phyloP scores from a whole-genome alignment of 805 yeast genomes.

The Pichia deserticola region DNA sequence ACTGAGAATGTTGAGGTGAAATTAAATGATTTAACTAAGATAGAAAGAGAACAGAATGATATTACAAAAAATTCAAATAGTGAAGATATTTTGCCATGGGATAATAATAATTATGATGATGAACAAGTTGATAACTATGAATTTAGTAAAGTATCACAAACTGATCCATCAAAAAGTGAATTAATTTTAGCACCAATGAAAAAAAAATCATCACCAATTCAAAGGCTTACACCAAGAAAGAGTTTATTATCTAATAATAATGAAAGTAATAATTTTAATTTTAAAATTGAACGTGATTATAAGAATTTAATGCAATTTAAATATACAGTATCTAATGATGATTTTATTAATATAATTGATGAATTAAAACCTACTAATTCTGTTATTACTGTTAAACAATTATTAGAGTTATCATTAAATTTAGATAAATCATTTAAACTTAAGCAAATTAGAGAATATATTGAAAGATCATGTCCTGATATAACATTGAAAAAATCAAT shows the following conservation, averaged over 20 bases:
- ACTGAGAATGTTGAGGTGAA: too few relatives aligned
- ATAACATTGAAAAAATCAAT: conserved; percentile 3
- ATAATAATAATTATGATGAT: not conserved
- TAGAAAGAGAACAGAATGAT: too few relatives aligned
- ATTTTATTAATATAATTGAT: conserved; percentile 22
- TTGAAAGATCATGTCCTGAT: conserved; percentile 7
- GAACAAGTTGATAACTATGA: too few relatives aligned
- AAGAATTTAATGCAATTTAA: conserved; percentile 25
- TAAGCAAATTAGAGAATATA: conserved; percentile 20
- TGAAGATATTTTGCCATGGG: conserved; percentile 1
- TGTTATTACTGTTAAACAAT: conserved; percentile 17
- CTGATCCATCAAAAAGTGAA: conserved; percentile 13
- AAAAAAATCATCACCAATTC: conserved; percentile 17
- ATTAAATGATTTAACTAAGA: too few relatives aligned
- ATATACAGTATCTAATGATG: conserved; percentile 18
- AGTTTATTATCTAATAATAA: not conserved
- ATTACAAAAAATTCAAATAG: too few relatives aligned
- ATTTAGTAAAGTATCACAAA: not conserved
- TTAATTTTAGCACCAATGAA: conserved; percentile 22
- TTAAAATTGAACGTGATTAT: conserved; percentile 21
- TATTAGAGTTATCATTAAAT: conserved; percentile 14
- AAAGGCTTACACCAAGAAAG: conserved; percentile 10
- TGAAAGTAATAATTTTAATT: not conserved
- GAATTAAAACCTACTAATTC: conserved; percentile 20
- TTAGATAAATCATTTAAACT: conserved; percentile 14